These are phyloP conservation scores for Fusarium concolor DNA, from an alignment of 2,329 filamentous ascomycete genomes.

Conservation along the genomic window DNA sequence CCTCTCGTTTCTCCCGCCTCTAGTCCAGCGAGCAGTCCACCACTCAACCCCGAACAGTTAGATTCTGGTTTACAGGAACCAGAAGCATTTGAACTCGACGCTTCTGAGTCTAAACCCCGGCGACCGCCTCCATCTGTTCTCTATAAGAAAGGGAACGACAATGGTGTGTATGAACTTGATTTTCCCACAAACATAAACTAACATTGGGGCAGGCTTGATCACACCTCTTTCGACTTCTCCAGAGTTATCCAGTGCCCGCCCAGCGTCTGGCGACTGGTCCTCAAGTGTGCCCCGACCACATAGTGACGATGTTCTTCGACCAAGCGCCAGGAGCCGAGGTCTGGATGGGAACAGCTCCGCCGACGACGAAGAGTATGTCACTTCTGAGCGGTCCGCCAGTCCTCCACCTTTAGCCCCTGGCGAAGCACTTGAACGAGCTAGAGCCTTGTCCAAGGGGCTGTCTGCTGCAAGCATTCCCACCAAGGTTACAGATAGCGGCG, in stretches of 20 bases:
- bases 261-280: constrained; percentile 64
- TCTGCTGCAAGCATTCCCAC: constrained; percentile 92
- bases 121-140: constrained; percentile 61
- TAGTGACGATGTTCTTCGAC: constrained; percentile 66
- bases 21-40: constrained; percentile 88
- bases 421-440: constrained; percentile 85
- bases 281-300: constrained; percentile 58
- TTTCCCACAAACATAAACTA: background rate
- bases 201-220: constrained; percentile 54
- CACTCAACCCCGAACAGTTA: constrained; percentile 59
- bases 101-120: constrained; percentile 48
- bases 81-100: constrained; percentile 75
- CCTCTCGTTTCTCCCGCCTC: constrained; percentile 90
- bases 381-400: constrained; percentile 75
- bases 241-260: constrained; percentile 59
- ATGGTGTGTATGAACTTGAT: constrained; percentile 45
- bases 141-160: constrained; percentile 44
- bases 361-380: constrained; percentile 52
- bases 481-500: constrained; percentile 90
- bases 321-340: constrained; percentile 55
- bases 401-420: constrained; percentile 77
- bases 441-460: constrained; percentile 86
- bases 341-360: constrained; percentile 53
- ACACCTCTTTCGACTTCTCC: constrained; percentile 67
- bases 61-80: constrained; percentile 69